Evolutionary conservation across 148 eudicot genomes (phyloP).

Genomic region (Selenicereus undatus): DNA sequence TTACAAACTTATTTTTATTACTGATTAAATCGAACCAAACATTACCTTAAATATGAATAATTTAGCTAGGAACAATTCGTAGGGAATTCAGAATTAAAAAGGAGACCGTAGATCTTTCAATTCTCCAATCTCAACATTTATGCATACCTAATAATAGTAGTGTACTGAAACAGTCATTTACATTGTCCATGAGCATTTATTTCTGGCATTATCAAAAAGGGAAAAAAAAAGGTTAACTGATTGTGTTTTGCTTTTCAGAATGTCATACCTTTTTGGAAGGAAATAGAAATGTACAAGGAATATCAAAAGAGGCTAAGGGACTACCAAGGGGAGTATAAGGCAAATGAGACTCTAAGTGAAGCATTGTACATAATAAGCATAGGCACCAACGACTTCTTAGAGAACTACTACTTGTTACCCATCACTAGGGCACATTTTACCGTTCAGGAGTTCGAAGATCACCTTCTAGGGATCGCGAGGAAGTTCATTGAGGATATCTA

Average conservation of each 20-base stretch:
- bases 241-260: conserved; percentile 30
- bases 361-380: conserved; percentile 54
- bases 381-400: conserved; percentile 87
- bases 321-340: conserved; percentile 43
- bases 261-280: conserved; percentile 81
- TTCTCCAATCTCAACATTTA: too few relatives aligned
- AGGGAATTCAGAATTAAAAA: too few relatives aligned
- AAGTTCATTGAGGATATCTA: conserved; percentile 36
- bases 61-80: neutral
- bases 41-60: too few relatives aligned
- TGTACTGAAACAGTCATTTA: too few relatives aligned
- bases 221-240: too few relatives aligned
- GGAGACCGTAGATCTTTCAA: too few relatives aligned
- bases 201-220: too few relatives aligned
- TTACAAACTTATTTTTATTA: too few relatives aligned
- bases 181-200: too few relatives aligned
- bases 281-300: conserved; percentile 69
- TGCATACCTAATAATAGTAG: too few relatives aligned
- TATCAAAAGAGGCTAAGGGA: conserved; percentile 47
- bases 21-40: too few relatives aligned
- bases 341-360: conserved; percentile 39
- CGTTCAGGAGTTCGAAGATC: conserved; percentile 40
- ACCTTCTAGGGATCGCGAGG: conserved; percentile 34
- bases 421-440: conserved; percentile 31
- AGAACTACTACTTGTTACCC: conserved; percentile 59